phyloP scores from a whole-genome alignment of 306 rosid genomes.

The Erythrophleum fordii region DNA sequence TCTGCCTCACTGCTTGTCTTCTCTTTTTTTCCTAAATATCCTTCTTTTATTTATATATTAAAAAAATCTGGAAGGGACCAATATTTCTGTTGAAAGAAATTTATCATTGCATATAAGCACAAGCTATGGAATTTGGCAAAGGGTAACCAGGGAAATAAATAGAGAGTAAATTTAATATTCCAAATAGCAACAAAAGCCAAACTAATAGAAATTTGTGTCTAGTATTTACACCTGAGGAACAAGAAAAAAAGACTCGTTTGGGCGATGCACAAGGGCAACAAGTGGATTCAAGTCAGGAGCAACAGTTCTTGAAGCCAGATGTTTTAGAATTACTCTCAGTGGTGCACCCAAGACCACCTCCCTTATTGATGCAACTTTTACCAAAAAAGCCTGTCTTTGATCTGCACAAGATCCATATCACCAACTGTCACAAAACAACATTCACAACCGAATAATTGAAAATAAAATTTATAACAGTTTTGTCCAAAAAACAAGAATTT shows the following conservation, averaged over 20 bases:
- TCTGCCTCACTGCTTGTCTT: neutral
- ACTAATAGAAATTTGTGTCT: conserved; percentile 24
- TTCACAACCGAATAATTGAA: conserved; percentile 30
- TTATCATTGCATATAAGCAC: conserved; percentile 1
- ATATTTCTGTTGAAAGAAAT: neutral
- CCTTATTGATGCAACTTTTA: conserved; percentile 89
- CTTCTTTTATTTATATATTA: neutral
- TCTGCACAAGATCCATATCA: conserved; percentile 64
- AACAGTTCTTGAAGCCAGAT: conserved; percentile 66
- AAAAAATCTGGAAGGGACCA: conserved; percentile 11
- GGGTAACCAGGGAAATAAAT: conserved; percentile 1
- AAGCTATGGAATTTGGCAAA: conserved; percentile 7
- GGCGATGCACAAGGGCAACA: conserved; percentile 93
- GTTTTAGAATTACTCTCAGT: conserved; percentile 71
- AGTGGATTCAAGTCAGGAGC: conserved; percentile 55
- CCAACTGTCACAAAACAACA: conserved; percentile 35
- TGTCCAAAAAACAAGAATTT: neutral
- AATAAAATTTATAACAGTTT: neutral
- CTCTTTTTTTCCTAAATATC: conserved; percentile 1
- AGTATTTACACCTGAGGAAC: conserved; percentile 66
- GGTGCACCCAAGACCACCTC: conserved; percentile 98
- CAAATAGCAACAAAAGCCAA: neutral
- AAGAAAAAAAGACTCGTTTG: conserved; percentile 82
- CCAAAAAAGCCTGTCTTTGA: conserved; percentile 67
- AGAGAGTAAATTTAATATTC: neutral